A percentile compares a stretch with the other conserved stretches of the same genome.
These are phyloP conservation scores for Termitomyces titanicus DNA, from an alignment of 768 basidiomycete genomes.

Conservation along the genomic window DNA sequence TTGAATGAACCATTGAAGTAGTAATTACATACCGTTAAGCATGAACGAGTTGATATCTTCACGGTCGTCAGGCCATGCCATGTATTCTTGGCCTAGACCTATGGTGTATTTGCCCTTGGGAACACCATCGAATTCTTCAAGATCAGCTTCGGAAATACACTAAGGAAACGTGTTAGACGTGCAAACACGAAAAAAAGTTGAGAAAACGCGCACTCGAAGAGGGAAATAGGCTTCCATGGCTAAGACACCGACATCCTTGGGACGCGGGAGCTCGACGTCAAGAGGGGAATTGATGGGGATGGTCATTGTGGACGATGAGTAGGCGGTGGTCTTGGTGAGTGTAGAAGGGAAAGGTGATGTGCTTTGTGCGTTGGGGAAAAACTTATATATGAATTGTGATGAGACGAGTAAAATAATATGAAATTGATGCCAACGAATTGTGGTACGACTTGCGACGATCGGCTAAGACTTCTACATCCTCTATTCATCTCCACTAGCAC, in stretches of 20 bases:
- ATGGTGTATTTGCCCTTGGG: constrained; percentile 98
- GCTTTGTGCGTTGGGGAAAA: constrained; percentile 4
- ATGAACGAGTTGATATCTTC: constrained; percentile 99
- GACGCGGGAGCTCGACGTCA: constrained; percentile 51
- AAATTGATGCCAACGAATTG: constrained; percentile 31
- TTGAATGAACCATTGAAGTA: background rate
- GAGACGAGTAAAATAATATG: constrained; percentile 34
- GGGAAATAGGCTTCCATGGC: constrained; percentile 96
- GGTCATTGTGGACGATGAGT: constrained; percentile 30
- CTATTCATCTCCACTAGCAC: constrained; percentile 1
- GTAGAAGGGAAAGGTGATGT: constrained; percentile 8
- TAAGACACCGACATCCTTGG: constrained; percentile 92
- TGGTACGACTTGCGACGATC: constrained; percentile 38
- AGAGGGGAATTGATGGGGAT: constrained; percentile 31
- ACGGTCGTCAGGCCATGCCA: constrained; percentile 98
- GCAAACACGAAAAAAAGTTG: background rate
- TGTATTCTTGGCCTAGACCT: constrained; percentile 95
- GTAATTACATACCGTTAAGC: constrained; percentile 66
- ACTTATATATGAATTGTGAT: constrained; percentile 28
- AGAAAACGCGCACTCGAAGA: constrained; percentile 56
- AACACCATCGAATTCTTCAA: constrained; percentile 93
- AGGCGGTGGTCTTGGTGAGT: background rate
- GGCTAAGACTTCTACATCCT: constrained; percentile 1
- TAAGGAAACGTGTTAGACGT: constrained; percentile 26
- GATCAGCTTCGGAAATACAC: constrained; percentile 94